Conservation (phyloP, 2,329 filamentous ascomycete species). For the Trichoderma sp. region DNA sequence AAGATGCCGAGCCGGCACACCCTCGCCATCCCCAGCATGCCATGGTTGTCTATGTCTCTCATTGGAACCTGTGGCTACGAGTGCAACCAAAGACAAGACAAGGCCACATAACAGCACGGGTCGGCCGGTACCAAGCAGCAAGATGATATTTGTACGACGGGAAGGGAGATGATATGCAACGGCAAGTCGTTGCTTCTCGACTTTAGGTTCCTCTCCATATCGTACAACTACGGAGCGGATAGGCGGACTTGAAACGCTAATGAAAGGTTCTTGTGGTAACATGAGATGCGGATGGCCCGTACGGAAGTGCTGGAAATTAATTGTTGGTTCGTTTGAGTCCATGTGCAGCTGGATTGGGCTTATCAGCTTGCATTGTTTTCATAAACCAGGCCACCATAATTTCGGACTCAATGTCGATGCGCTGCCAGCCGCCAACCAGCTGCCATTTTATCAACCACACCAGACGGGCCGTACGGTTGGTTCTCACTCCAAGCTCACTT, state of each 20-base stretch:
- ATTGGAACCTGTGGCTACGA: not conserved
- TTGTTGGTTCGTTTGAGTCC: not conserved
- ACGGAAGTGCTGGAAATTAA: not conserved
- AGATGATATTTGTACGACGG: not conserved
- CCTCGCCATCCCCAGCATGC: not conserved
- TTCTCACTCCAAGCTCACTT: not conserved
- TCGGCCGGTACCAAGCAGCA: not conserved
- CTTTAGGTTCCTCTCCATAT: not conserved
- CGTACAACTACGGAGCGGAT: not conserved
- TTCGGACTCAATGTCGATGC: not conserved
- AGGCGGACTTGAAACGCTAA: not conserved
- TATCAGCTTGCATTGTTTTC: not conserved
- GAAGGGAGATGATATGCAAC: not conserved
- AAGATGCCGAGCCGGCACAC: not conserved
- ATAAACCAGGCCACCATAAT: not conserved
- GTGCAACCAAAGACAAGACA: not conserved
- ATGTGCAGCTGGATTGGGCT: not conserved
- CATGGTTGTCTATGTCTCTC: not conserved
- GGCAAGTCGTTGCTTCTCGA: not conserved
- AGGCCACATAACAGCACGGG: not conserved
- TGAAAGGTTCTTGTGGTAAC: not conserved
- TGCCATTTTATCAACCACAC: not conserved
- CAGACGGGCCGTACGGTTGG: not conserved
- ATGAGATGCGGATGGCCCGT: not conserved
- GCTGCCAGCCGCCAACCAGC: conserved; percentile 10